Evolutionary conservation across 495 filamentous ascomycete genomes (phyloP).

Genomic region (Xylaria telfairii): DNA sequence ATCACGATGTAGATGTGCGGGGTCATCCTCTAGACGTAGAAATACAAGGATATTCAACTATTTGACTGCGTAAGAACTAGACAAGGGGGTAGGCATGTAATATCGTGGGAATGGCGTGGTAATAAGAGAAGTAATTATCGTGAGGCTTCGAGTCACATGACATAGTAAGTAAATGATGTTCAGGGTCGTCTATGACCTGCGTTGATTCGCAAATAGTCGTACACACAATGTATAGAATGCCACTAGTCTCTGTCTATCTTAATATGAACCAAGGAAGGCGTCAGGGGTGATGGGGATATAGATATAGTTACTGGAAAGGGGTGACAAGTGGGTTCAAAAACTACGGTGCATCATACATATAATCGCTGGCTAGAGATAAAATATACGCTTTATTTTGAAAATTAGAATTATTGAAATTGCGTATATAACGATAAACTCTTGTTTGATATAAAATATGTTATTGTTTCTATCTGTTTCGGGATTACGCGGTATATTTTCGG

Average conservation of each 20-base stretch:
- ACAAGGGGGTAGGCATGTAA: not conserved
- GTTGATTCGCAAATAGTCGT: not conserved
- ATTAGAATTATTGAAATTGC: too few species aligned
- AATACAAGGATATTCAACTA: too few species aligned
- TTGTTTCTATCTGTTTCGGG: not conserved
- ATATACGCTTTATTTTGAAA: too few species aligned
- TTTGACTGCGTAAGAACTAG: not conserved
- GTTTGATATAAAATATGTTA: too few species aligned
- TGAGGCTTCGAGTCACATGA: not conserved
- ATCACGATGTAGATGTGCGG: not conserved
- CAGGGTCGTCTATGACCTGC: not conserved
- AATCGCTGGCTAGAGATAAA: too few species aligned
- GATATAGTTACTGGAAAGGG: too few species aligned
- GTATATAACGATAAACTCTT: too few species aligned
- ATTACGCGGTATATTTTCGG: not conserved
- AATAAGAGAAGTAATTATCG: not conserved
- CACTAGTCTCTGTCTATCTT: not conserved
- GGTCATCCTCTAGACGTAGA: not conserved
- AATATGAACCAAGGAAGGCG: not conserved
- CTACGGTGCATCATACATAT: too few species aligned
- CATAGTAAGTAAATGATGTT: not conserved
- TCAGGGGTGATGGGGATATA: not conserved
- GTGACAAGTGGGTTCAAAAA: too few species aligned
- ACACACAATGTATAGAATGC: not conserved
- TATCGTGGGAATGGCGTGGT: not conserved